Base-by-base conservation (phyloP, 2,329 filamentous ascomycete genomes). In the Metarhizium anisopliae region DNA sequence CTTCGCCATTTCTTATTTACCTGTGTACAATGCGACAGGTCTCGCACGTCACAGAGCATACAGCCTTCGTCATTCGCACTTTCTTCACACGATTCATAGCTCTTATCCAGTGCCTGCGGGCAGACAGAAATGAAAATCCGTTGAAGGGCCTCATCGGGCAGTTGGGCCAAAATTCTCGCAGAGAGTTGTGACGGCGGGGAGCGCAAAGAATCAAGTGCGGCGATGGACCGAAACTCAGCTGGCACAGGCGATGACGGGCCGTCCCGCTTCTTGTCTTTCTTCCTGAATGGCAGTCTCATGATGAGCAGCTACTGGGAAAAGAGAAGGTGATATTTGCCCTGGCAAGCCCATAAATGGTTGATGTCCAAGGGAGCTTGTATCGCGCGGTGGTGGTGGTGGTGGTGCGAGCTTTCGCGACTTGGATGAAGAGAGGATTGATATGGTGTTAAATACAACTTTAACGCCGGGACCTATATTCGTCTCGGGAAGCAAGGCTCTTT, bases 41-140 rank as follows among this genome's bases (percentile, higher is more conserved):
- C 91, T 62, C 92, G 85, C 76, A 94, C 80, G 73, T 96, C 90
- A 74, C 93, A 97, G 62, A 95, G 84, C 88, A 94, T 93, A 74
- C 93, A 97, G 56, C 84, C 85, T 73, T 90, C 85, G 62, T 87
- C 86, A 52, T 84, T 80, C 61, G 87, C 84, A 58, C 87, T 90
- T 64, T 89, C 82, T 74, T 97, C 93, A 66, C 89, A 93, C 47
- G 85, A 85, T 61, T 90, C 86, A 70, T 94, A 95, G 58, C 80
- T 85, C 67, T 85, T 78, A 71, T 97, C 92, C 54, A 75, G 74
- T 40, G 84, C 76, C 71, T 97, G 93, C 7, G 92, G 92, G 64
- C 92, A 96, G 56, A 96, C 85, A 62, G 84, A 84, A 63, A 80
- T 73, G 69, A 96, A 93, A 67, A 96, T 92, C 67, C 81, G 83